Evolutionary conservation across 225 moss, liverwort and hornwort species (phyloP).

Genomic region (Sphagnum tenellum): DNA sequence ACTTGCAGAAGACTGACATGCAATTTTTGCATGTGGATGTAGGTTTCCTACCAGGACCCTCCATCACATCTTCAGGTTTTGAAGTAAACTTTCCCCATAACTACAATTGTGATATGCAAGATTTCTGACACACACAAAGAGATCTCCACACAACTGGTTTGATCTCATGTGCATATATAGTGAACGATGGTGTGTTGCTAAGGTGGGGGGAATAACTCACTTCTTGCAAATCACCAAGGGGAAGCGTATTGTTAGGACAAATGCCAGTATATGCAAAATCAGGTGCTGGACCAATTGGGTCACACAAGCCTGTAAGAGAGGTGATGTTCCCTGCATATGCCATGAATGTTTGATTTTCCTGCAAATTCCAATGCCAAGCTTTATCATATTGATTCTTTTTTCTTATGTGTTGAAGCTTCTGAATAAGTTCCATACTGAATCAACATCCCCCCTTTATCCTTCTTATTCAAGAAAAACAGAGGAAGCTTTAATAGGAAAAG

Average conservation of each 20-base stretch:
- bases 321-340: slow-evolving; percentile 15
- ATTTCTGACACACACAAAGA: background rate
- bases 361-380: background rate
- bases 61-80: background rate
- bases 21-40: too few relatives aligned
- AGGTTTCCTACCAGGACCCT: background rate
- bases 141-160: background rate
- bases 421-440: too few relatives aligned
- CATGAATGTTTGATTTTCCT: slow-evolving; percentile 15
- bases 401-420: background rate
- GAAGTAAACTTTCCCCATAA: background rate
- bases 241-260: slow-evolving; percentile 51
- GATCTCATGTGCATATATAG: background rate
- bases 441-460: background rate
- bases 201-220: slow-evolving; percentile 13
- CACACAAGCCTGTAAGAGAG: slow-evolving; percentile 41
- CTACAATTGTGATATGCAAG: too few relatives aligned
- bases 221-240: slow-evolving; percentile 42
- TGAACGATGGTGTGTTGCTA: background rate
- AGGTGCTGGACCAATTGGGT: slow-evolving; percentile 48
- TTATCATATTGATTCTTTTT: background rate
- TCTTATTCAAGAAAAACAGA: background rate
- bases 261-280: slow-evolving; percentile 32
- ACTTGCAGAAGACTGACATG: too few relatives aligned
- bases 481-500: background rate